Evolutionary conservation across 345 rosid species (phyloP), one percentile per base, ranked within the genome.

Genomic region (Pelargonium nanum): DNA sequence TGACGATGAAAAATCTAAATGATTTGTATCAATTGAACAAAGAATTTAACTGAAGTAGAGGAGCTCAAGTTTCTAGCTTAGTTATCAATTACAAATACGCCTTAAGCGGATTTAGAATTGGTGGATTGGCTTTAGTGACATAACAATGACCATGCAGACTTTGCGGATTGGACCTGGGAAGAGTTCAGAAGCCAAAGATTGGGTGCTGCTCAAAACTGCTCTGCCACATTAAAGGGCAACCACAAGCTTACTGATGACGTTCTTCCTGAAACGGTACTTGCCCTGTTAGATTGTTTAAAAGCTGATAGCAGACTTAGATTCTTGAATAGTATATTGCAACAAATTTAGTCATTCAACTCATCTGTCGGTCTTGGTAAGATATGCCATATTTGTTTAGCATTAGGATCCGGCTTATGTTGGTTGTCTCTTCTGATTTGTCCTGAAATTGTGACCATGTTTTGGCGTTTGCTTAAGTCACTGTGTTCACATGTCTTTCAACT

Each of bases 181-280:
- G 99, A 89, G 83, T 93, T 93, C 80, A 78, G 76, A 61, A 85
- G 68, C 73, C 83, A 74, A 60, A 85, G 81, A 74, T 65, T 89
- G 72, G 99, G 97, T 72, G 97, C 94, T 73, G 87, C 99, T 34
- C 99, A 93, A 53, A 89, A 87, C 79, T 93, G 99, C 80, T 93
- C 99, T 53, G 99, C 99, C 51, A 89, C 99, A 19, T 24, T 63
- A 24, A 83, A 78, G 66, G 97, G 97, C 59, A 89, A 65, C 62
- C 89, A 89, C 86, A 85, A 74, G 75, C 82, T 93, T 62, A 83
- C 88, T 2, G 66, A 73, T 60, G 85, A 26, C 20, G 67, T 68
- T 56, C 83, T 85, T 56, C 97, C 99, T 0, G 78, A 78, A 62
- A 67, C 69, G 59, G 97, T 89, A 65, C 25, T 50, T 54, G 15